Evolutionary conservation across 108 stramenopile genomes (phyloP), one percentile per base, ranked within the genome.

Genomic region (Nitzschia sp.): DNA sequence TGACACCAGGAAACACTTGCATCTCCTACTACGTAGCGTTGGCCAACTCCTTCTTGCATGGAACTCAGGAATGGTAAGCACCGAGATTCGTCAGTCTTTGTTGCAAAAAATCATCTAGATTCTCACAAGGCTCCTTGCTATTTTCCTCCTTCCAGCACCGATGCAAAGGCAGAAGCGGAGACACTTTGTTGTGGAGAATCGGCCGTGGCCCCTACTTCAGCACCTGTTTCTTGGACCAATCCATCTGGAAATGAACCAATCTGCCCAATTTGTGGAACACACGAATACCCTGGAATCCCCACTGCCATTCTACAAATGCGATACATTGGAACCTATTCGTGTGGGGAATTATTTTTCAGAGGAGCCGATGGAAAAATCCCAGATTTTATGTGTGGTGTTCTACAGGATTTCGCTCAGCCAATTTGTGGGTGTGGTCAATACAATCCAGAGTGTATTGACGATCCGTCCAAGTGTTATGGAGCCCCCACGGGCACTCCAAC

Each of bases 351-450:
- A 0, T 67, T 41, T 55, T 20, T 7, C 0, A 53, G 66, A 11
- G 66, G 66, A 20, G 17, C 22, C 22, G 55, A 55, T 55, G 66
- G 66, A 0, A 22, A 41, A 54, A 67, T 51, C 20, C 54, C 66
- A 11, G 54, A 38, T 8, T 55, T 43, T 22, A 67, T 67, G 66
- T 67, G 66, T 56, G 66, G 66, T 22, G 25, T 46, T 1, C 39
- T 67, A 6, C 66, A 67, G 34, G 66, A 67, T 38, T 55, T 25
- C n/a, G 53, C 53, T 10, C 8, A 17, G 11, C 34, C 50, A 8
- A 51, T 42, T 25, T 67, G 66, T 51, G 66, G 66, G 17, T 67
- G 66, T 52, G 66, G 66, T 39, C 40, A 54, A 52, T 52, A 55
- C 40, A 53, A 53, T 24, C 66, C 66, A 1, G 24, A 1, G 6